Base-by-base conservation (phyloP, 768 basidiomycete species). In the Russula ochroleuca region DNA sequence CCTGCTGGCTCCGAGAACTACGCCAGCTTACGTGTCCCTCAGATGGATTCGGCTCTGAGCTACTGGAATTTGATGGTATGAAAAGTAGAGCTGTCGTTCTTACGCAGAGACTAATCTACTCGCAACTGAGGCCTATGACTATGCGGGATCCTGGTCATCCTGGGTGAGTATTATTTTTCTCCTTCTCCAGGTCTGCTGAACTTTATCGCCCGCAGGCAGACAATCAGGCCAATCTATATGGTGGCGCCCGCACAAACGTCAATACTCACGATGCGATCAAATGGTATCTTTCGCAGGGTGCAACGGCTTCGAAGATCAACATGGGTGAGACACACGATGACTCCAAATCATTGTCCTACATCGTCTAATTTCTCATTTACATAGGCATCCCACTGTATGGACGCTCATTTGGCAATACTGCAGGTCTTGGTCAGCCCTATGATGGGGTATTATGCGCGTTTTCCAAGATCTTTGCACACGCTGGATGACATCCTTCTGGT, bases 21-120 rank as follows among this genome's bases (percentile, higher is more conserved):
- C 23, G 48, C 48, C 14, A 49, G 25, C 48, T 25, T 49, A 14
- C 48, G 14, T 49, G 48, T 49, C 14, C 3, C 15, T 15, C 48
- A 49, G 15, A 49, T 49, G 48, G 25, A 49, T 17, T 14, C 25
- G 7, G 48, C 48, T 28, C 15, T 49, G 25, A 49, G 14, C 25
- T 49, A 49, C 15, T 49, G 48, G 48, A 49, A 49, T 17, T 28
- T 49, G 48, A 49, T 49, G 48, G 48, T 49, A 49, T 28, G 25
- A 49, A 25, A 49, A 15, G 15, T 49, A 14, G 21, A 28, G 25
- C 5, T 25, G 13, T 17, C 13, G 13, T 28, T 14, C 25, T 49
- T 15, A 49, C 14, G 2, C 14, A 8, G 23, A 28, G 48, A 17
- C 14, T 49, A 4, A 49, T 28, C 15, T 1, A 3, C 48, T 25